A percentile compares a stretch with the other conserved stretches of the same genome.
Conservation (phyloP, 208 protist genomes). For the Acanthamoeba castellanii region DNA sequence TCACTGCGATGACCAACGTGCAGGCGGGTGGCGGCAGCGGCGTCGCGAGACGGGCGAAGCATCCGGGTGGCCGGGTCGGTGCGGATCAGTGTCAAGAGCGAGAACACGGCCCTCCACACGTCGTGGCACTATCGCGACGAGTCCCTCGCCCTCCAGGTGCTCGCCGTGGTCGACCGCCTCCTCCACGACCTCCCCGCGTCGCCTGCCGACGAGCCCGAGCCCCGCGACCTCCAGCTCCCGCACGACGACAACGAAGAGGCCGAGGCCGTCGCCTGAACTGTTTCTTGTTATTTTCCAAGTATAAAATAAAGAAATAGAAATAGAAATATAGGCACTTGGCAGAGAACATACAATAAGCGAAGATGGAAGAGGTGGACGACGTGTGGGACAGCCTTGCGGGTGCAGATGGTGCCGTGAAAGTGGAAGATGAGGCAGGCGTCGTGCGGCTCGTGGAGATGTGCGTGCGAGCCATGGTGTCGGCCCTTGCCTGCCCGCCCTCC, state of each 20-base stretch:
- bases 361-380: neutral
- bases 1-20: neutral
- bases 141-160: neutral
- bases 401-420: neutral
- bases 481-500: neutral
- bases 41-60: conserved; percentile 24
- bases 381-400: neutral
- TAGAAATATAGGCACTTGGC: too few relatives aligned
- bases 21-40: conserved; percentile 17
- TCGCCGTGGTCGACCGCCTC: conserved; percentile 19
- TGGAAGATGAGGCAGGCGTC: neutral
- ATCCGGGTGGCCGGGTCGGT: conserved; percentile 12
- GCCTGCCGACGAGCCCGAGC: neutral
- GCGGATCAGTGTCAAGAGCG: neutral
- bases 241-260: neutral
- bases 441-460: neutral
- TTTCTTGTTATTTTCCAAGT: neutral
- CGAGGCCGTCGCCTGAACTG: neutral
- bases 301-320: neutral
- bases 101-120: neutral
- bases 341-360: too few relatives aligned
- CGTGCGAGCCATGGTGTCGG: neutral
- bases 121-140: conserved; percentile 28
- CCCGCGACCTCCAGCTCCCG: neutral
- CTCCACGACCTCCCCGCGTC: neutral